Conservation (phyloP, 169 alveolate species). For the Plasmodium malariae region DNA sequence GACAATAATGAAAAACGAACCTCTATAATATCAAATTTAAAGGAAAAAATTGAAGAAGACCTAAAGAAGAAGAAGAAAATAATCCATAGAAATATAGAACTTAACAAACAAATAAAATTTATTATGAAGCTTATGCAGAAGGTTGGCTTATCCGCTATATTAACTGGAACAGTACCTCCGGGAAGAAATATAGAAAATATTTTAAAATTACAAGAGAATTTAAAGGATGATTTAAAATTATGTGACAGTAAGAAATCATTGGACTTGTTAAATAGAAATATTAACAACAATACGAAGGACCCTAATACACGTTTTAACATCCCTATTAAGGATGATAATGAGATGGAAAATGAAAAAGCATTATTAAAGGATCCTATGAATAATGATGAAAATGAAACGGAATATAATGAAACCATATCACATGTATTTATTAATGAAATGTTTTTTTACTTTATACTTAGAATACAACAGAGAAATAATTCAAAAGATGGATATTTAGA, state of each 20-base stretch:
- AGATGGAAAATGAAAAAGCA: slow-evolving; percentile 4
- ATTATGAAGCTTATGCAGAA: slow-evolving; percentile 77
- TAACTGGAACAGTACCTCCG: slow-evolving; percentile 75
- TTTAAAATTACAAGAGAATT: slow-evolving; percentile 51
- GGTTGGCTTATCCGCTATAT: slow-evolving; percentile 60
- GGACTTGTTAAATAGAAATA: slow-evolving; percentile 11
- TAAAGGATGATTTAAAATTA: slow-evolving; percentile 60
- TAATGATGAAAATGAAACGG: slow-evolving; percentile 27
- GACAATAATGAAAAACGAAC: slow-evolving; percentile 66
- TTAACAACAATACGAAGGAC: neutral
- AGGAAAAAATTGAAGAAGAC: slow-evolving; percentile 75
- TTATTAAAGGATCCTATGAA: slow-evolving; percentile 19
- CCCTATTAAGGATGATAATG: neutral
- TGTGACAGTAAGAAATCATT: slow-evolving; percentile 24
- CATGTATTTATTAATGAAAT: slow-evolving; percentile 77
- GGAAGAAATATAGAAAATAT: slow-evolving; percentile 76
- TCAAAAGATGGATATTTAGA: slow-evolving; percentile 22
- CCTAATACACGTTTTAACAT: neutral
- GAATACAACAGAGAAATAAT: slow-evolving; percentile 48
- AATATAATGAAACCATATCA: slow-evolving; percentile 59
- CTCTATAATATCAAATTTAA: slow-evolving; percentile 62
- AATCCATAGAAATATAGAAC: slow-evolving; percentile 67
- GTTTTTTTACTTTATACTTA: slow-evolving; percentile 51
- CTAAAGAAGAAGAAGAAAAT: slow-evolving; percentile 65
- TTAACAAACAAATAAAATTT: slow-evolving; percentile 69